phyloP scores from a whole-genome alignment of 2,329 filamentous ascomycete species.

The Epichloe scottii region DNA sequence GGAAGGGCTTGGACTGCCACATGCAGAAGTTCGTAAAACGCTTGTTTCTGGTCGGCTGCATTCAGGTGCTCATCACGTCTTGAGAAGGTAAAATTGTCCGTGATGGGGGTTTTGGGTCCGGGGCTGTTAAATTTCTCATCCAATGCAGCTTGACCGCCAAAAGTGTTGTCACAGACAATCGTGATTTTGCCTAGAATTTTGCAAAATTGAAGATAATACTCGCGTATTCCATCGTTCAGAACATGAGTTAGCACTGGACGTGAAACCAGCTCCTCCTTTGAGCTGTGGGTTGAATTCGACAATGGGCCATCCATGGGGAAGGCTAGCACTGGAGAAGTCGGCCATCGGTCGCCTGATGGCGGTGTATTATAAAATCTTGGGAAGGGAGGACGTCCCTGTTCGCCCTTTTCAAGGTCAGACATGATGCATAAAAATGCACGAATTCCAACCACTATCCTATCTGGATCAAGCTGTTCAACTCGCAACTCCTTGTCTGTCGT shows the following conservation, averaged over 20 bases:
- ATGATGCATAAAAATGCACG: slow-evolving; percentile 87
- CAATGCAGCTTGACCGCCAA: slow-evolving; percentile 86
- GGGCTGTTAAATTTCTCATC: slow-evolving; percentile 88
- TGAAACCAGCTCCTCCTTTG: slow-evolving; percentile 53
- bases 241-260: slow-evolving; percentile 46
- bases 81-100: slow-evolving; percentile 85
- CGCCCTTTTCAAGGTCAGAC: slow-evolving; percentile 78
- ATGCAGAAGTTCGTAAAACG: slow-evolving; percentile 90
- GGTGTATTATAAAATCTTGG: slow-evolving; percentile 50
- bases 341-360: slow-evolving; percentile 29
- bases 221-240: slow-evolving; percentile 64
- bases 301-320: slow-evolving; percentile 19
- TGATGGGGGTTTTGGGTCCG: slow-evolving; percentile 85
- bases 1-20: slow-evolving; percentile 92
- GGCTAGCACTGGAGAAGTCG: slow-evolving; percentile 37
- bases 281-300: slow-evolving; percentile 13
- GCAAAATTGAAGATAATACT: slow-evolving; percentile 84
- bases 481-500: slow-evolving; percentile 61
- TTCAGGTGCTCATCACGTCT: slow-evolving; percentile 66
- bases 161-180: slow-evolving; percentile 90
- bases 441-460: slow-evolving; percentile 95
- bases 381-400: slow-evolving; percentile 68
- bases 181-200: slow-evolving; percentile 93
- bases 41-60: slow-evolving; percentile 72
- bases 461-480: slow-evolving; percentile 88